These are phyloP conservation scores for Neurospora sublineolata DNA, from an alignment of 495 filamentous ascomycete species.

Conservation along the genomic window DNA sequence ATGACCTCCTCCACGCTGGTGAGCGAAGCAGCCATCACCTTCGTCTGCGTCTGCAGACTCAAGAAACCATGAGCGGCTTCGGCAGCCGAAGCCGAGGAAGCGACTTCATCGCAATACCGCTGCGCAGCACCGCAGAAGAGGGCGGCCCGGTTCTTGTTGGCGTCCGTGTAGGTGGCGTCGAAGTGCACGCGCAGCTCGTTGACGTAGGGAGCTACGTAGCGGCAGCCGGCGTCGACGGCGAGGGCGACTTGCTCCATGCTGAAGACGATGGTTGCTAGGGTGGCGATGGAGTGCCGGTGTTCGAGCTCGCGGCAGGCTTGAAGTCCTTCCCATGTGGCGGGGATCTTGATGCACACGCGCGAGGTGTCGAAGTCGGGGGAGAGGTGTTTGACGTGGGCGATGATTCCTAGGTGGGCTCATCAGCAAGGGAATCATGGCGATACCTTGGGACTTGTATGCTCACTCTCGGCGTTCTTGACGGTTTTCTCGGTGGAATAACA, in stretches of 20 bases:
- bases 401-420: slow-evolving; percentile 3
- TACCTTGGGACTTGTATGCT: slow-evolving; percentile 3
- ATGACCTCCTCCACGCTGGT: slow-evolving; percentile 46
- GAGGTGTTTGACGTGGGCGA: slow-evolving; percentile 30
- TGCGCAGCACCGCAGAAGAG: slow-evolving; percentile 42
- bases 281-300: slow-evolving; percentile 33
- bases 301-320: slow-evolving; percentile 50
- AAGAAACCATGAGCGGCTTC: not conserved
- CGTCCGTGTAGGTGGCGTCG: slow-evolving; percentile 36
- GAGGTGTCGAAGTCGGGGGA: slow-evolving; percentile 35
- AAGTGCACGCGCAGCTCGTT: slow-evolving; percentile 55
- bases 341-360: slow-evolving; percentile 52
- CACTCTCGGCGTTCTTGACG: slow-evolving; percentile 44
- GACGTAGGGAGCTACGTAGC: slow-evolving; percentile 52
- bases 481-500: slow-evolving; percentile 42
- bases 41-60: slow-evolving; percentile 25
- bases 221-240: slow-evolving; percentile 44
- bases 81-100: not conserved
- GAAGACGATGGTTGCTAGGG: slow-evolving; percentile 52
- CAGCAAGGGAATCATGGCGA: no score
- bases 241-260: slow-evolving; percentile 46
- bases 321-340: slow-evolving; percentile 52
- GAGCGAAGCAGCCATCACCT: slow-evolving; percentile 46
- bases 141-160: slow-evolving; percentile 28
- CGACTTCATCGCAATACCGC: slow-evolving; percentile 34